Evolutionary conservation across 176 grass and related monocot genomes (phyloP), one percentile per base, ranked within the genome.

Genomic region (Microstegium vimineum): DNA sequence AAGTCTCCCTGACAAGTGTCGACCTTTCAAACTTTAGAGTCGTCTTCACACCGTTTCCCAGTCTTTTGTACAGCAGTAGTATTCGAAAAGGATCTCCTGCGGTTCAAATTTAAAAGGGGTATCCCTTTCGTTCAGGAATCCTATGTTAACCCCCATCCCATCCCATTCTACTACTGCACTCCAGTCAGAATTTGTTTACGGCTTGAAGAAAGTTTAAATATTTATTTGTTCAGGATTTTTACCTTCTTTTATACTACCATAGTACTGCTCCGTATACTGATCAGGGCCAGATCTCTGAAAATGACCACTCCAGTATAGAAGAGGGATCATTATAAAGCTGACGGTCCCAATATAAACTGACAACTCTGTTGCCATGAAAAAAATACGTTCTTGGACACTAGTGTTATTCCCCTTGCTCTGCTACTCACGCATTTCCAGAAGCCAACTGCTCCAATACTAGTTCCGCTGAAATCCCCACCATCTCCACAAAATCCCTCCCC

Each of bases 401-500:
- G 18, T 74, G 22, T 10, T 74, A 73, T 65, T 26, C 12, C 27
- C 36, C 69, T 1, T 30, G 70, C 42, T 10, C 11, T 31, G 59
- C 83, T 54, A 31, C 54, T 64, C 13, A 17, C 69, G 34, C 32
- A 20, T 74, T 64, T 74, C 76, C 62, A 42, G 84, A 86, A 79
- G 40, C 15, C 41, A 82, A 82, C 88, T 40, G 46, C 78, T 57
- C 73, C 83, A 56, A 22, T 69, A n/a, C 75, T 8, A 66, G 79
- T 75, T 79, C 70, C 38, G 31, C 69, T 36, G 26, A 71, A 77
- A 34, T 11, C 36, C 13, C 20, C 11, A 41, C 32, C 4, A 27
- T 30, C 47, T 42, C 1, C 71, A 35, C 69, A 45, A 84, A 74
- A 80, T 84, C 42, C 49, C n/a, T n/a, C 23, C 62, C 7, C 8